phyloP scores from a whole-genome alignment of 257 asterid species.

The Penstemon barbatus region DNA sequence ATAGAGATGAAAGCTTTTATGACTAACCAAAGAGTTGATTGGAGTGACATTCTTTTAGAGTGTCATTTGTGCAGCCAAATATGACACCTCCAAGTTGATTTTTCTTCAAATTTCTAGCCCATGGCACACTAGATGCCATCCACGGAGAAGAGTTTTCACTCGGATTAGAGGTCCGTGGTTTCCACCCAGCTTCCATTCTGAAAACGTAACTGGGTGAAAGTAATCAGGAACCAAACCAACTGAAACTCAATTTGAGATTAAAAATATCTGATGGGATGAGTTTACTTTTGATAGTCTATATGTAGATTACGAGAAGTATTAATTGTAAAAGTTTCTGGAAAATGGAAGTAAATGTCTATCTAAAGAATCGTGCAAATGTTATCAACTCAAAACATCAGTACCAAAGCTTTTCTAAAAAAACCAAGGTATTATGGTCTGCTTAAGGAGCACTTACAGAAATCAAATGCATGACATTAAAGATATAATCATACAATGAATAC shows the following conservation, averaged over 20 bases:
- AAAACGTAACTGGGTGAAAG: constrained; percentile 25
- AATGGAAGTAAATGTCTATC: not conserved
- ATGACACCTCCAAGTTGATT: constrained; percentile 51
- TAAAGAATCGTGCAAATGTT: constrained; percentile 6
- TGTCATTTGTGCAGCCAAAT: constrained; percentile 44
- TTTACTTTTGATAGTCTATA: not conserved
- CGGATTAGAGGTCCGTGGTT: constrained; percentile 12
- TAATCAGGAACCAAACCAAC: constrained; percentile 17
- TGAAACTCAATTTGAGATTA: constrained; percentile 7
- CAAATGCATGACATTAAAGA: not conserved
- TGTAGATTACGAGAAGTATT: not conserved
- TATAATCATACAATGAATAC: not conserved
- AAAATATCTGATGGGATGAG: too few relatives aligned
- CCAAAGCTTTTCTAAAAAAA: not conserved
- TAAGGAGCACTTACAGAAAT: not conserved
- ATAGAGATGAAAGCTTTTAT: constrained; percentile 5
- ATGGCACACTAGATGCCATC: constrained; percentile 11
- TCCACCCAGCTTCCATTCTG: constrained; percentile 45
- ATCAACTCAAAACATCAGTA: constrained; percentile 4
- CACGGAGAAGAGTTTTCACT: constrained; percentile 24
- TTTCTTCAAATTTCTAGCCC: constrained; percentile 38
- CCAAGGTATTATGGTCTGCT: not conserved
- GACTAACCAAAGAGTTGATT: constrained; percentile 54
- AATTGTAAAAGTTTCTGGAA: not conserved
- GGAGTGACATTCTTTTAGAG: constrained; percentile 38